phyloP scores from a whole-genome alignment of 495 filamentous ascomycete genomes.

The Xylaria longipes region DNA sequence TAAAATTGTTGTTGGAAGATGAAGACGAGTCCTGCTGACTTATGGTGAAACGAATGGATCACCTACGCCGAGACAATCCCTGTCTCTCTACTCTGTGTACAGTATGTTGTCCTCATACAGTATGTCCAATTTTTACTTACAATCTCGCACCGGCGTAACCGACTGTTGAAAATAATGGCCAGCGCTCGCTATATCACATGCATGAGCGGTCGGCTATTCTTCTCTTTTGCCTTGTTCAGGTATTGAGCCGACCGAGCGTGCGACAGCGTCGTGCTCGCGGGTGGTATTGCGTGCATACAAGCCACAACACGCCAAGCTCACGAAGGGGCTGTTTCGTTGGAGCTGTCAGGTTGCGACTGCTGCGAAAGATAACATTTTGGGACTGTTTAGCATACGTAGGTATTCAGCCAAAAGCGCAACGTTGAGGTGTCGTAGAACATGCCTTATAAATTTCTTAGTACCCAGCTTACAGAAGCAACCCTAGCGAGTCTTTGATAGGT shows the following conservation, averaged over 20 bases:
- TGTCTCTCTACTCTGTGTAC: too few species aligned
- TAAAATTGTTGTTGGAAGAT: neutral
- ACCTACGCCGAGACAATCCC: neutral
- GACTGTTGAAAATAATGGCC: neutral
- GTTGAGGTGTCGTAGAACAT: neutral
- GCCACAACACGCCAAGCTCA: constrained; percentile 1
- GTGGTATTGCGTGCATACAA: constrained; percentile 14
- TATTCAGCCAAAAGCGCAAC: constrained; percentile 15
- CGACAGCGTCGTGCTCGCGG: neutral
- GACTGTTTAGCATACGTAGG: neutral
- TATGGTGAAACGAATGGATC: neutral
- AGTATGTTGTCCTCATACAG: too few species aligned
- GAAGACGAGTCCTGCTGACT: neutral
- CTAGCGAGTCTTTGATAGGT: neutral
- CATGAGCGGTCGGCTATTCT: neutral
- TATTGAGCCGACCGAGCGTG: constrained; percentile 9
- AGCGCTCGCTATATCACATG: neutral
- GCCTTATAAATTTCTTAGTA: neutral
- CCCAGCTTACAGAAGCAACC: constrained; percentile 2
- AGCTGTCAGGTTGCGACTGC: constrained; percentile 3
- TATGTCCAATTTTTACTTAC: neutral
- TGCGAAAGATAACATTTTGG: neutral
- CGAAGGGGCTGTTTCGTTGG: constrained; percentile 13
- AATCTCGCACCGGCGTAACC: neutral
- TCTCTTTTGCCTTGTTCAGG: neutral